Evolutionary conservation across 108 stramenopile genomes (phyloP).

Genomic region (Pseudonitzschia delicatissima): DNA sequence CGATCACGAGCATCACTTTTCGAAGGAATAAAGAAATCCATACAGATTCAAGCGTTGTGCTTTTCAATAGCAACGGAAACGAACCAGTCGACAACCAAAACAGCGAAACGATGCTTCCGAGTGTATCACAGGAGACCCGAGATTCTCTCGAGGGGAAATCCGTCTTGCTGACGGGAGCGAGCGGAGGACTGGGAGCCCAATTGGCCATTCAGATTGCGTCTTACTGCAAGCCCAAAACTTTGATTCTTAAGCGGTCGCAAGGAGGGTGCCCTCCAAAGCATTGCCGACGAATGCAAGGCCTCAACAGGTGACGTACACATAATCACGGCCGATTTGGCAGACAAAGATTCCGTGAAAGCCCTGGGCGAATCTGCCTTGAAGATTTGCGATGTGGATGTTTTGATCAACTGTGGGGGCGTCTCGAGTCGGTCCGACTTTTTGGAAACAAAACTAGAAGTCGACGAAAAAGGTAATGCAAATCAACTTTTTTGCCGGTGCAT

Average conservation of each 20-base stretch:
- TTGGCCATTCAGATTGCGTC: constrained; percentile 50
- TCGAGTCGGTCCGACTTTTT: constrained; percentile 75
- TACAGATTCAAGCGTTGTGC: too few relatives aligned
- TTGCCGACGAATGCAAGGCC: constrained; percentile 49
- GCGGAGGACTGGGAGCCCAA: constrained; percentile 62
- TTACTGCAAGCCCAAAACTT: constrained; percentile 34
- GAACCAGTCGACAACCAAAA: too few relatives aligned
- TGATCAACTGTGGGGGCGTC: constrained; percentile 80
- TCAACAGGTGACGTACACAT: constrained; percentile 1
- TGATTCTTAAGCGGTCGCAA: constrained; percentile 69
- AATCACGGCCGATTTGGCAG: constrained; percentile 54
- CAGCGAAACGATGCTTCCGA: too few relatives aligned
- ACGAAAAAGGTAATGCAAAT: constrained; percentile 77
- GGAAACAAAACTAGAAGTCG: constrained; percentile 66
- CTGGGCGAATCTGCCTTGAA: constrained; percentile 36
- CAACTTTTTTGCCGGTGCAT: constrained; percentile 75
- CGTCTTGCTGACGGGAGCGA: constrained; percentile 73
- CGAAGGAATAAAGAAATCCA: too few relatives aligned
- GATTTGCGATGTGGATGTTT: constrained; percentile 47
- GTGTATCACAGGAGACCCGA: background rate
- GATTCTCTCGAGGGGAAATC: constrained; percentile 10
- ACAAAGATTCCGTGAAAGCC: constrained; percentile 41
- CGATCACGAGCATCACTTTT: too few relatives aligned
- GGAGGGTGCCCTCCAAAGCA: constrained; percentile 37
- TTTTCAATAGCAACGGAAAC: too few relatives aligned